Conservation (phyloP, 352 stramenopile genomes). For the Globisporangium nodosum region DNA sequence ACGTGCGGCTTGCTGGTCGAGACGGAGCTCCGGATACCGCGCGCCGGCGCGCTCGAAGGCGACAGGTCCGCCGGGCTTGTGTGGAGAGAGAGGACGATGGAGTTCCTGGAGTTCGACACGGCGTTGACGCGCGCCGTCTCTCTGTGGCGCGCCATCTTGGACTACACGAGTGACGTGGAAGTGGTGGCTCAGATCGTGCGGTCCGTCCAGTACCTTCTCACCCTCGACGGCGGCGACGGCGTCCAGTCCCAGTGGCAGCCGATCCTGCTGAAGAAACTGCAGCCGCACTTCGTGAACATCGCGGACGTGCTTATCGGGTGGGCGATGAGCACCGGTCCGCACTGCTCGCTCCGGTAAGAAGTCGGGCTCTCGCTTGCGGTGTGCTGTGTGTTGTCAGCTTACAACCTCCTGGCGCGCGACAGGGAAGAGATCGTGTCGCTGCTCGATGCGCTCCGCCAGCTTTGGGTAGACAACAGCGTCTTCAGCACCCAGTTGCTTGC, state of each 20-base stretch:
- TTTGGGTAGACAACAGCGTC: slow-evolving; percentile 69
- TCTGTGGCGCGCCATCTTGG: slow-evolving; percentile 44
- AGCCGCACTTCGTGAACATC: slow-evolving; percentile 66
- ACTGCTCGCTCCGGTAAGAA: slow-evolving; percentile 30
- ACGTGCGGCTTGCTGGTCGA: slow-evolving; percentile 35
- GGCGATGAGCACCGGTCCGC: slow-evolving; percentile 43
- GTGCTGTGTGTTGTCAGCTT: neutral
- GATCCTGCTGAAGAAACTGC: slow-evolving; percentile 38
- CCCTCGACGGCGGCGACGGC: slow-evolving; percentile 11
- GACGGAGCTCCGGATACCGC: slow-evolving; percentile 27
- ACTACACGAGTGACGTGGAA: slow-evolving; percentile 34
- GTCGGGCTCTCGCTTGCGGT: neutral
- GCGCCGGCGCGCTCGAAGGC: neutral
- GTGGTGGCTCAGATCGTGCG: slow-evolving; percentile 38
- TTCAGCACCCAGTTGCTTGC: slow-evolving; percentile 60
- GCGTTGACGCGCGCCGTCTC: slow-evolving; percentile 28
- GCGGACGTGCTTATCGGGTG: slow-evolving; percentile 65
- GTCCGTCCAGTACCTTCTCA: slow-evolving; percentile 23
- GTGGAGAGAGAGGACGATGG: slow-evolving; percentile 31
- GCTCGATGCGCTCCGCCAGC: slow-evolving; percentile 35
- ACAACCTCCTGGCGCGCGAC: neutral
- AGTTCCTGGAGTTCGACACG: slow-evolving; percentile 47
- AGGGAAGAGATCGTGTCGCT: slow-evolving; percentile 48
- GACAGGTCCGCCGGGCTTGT: neutral
- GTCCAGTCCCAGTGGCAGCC: slow-evolving; percentile 15